phyloP scores from a whole-genome alignment of 2,329 filamentous ascomycete species.

The Trichoderma arundinaceum region DNA sequence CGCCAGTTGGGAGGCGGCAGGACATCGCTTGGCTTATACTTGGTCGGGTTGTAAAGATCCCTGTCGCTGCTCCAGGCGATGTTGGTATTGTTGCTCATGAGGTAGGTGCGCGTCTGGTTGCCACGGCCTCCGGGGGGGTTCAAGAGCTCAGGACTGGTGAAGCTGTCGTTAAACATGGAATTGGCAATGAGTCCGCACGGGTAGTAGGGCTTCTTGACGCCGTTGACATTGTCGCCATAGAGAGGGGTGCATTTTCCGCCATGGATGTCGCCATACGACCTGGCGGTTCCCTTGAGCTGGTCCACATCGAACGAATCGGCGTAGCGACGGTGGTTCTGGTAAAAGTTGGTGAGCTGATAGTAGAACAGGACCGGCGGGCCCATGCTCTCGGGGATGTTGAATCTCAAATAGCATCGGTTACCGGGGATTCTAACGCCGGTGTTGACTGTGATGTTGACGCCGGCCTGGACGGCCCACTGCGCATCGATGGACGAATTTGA shows the following conservation, averaged over 20 bases:
- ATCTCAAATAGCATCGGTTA: slow-evolving; percentile 73
- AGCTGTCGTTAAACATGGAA: slow-evolving; percentile 95
- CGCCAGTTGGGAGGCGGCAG: slow-evolving; percentile 88
- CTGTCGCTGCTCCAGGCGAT: slow-evolving; percentile 90
- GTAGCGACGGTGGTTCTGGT: slow-evolving; percentile 97
- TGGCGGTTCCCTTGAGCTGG: slow-evolving; percentile 75
- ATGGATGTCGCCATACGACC: slow-evolving; percentile 65
- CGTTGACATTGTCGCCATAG: slow-evolving; percentile 50
- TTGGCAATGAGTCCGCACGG: slow-evolving; percentile 97
- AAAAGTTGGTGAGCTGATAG: slow-evolving; percentile 96
- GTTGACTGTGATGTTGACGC: slow-evolving; percentile 50
- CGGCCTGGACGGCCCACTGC: slow-evolving; percentile 51
- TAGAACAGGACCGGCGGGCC: slow-evolving; percentile 86
- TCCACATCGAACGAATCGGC: slow-evolving; percentile 85
- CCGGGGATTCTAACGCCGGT: slow-evolving; percentile 46
- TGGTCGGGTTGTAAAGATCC: slow-evolving; percentile 73
- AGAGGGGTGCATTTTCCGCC: slow-evolving; percentile 79
- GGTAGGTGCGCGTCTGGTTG: slow-evolving; percentile 60
- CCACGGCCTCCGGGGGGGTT: slow-evolving; percentile 50
- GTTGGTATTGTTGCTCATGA: slow-evolving; percentile 73
- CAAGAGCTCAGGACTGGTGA: slow-evolving; percentile 67
- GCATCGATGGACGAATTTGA: slow-evolving; percentile 49
- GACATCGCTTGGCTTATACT: slow-evolving; percentile 69
- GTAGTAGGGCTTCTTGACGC: slow-evolving; percentile 75
- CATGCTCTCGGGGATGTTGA: slow-evolving; percentile 80